Base-by-base conservation (phyloP, 768 basidiomycete species). In the Mycena chlorophos region DNA sequence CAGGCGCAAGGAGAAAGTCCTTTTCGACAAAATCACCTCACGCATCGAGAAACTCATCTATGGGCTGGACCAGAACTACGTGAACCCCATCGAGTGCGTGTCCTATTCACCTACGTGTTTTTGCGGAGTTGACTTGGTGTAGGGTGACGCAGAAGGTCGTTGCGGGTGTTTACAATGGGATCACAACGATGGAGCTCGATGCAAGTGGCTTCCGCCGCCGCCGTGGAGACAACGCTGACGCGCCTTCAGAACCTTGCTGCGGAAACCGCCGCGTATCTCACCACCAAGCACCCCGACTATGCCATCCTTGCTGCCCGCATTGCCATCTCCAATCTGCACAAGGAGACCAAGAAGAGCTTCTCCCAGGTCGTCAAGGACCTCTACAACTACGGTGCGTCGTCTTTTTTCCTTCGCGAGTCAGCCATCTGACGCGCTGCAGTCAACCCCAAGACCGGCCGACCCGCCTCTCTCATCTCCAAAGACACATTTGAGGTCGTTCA, bases 261-360 rank as follows among this genome's bases (percentile, higher is more conserved):
- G 5, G 95, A 98, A 76, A 99, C 97, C 3, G 94, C 97, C 12
- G 97, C 97, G 0, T 98, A 88, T 70, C 85, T 98, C 59, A 99
- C 97, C 4, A 98, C 97, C 25, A 94, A 92, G 63, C 94, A 96
- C 68, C 94, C 96, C 4, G 97, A 99, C 69, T 99, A 99, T 66
- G 97, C 97, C 26, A 87, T 98, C 57, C 91, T 99, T 58, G 97
- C 97, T 4, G 97, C 97, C n/a, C 93, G 97, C 54, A 98, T 99
- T 51, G 97, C 97, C 54, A 93, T 99, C 65, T 98, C 96, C 46
- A 99, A 99, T 69, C 76, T 99, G 17, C 97, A 99, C 83, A 98
- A 99, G 68, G 96, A 99, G 75, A 98, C 97, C 16, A 98, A 95
- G 78, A 98, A 99, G 79, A 91, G 76, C 63, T 98, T 99, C 70